phyloP scores from a whole-genome alignment of 176 grass and related monocot genomes.

The Ampelocalamus luodianensis region DNA sequence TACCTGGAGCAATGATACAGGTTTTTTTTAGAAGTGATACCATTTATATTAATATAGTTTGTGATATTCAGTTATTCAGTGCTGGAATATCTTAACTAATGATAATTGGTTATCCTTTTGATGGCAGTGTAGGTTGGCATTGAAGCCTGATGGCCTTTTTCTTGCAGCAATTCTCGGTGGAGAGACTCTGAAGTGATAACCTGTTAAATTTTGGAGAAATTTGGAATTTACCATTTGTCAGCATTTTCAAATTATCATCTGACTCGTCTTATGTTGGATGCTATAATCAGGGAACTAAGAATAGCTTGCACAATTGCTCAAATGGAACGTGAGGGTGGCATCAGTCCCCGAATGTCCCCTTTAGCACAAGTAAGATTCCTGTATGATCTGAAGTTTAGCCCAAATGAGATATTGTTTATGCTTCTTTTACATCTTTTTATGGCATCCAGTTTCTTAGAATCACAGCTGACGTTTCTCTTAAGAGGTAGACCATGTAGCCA shows the following conservation, averaged over 20 bases:
- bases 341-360: constrained; percentile 92
- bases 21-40: constrained; percentile 30
- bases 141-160: constrained; percentile 93
- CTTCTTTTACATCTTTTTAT: constrained; percentile 13
- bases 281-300: constrained; percentile 75
- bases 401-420: background rate
- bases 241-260: constrained; percentile 31
- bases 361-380: constrained; percentile 78
- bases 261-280: constrained; percentile 32
- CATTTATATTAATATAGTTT: constrained; percentile 9
- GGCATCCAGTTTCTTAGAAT: background rate
- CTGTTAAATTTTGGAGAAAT: constrained; percentile 18
- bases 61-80: background rate
- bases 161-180: constrained; percentile 93
- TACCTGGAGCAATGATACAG: constrained; percentile 98
- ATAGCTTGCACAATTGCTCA: constrained; percentile 96
- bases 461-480: background rate
- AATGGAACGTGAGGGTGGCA: constrained; percentile 95
- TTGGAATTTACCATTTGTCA: constrained; percentile 15
- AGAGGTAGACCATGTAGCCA: background rate
- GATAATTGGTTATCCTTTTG: constrained; percentile 32
- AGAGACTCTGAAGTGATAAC: constrained; percentile 82
- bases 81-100: constrained; percentile 5
- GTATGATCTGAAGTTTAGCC: constrained; percentile 21
- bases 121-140: constrained; percentile 80